Evolutionary conservation across 352 stramenopile genomes (phyloP).

Genomic region (Globisporangium abappressorium): DNA sequence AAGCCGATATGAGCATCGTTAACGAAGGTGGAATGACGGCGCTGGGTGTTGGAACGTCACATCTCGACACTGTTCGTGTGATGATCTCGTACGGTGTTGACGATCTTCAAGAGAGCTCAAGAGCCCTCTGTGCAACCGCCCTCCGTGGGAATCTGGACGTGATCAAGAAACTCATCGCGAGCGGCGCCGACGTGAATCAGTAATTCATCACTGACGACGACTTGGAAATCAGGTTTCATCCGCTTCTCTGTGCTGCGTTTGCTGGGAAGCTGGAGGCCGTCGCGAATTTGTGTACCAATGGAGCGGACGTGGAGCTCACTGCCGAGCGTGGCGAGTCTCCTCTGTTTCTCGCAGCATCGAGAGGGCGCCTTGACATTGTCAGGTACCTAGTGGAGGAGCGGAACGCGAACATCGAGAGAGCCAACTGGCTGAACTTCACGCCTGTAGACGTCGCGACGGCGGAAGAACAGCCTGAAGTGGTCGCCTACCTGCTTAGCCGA

Average conservation of each 20-base stretch:
- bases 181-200: background rate
- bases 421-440: background rate
- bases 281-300: background rate
- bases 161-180: background rate
- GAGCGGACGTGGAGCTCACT: background rate
- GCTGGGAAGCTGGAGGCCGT: background rate
- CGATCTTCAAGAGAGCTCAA: background rate
- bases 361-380: background rate
- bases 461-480: background rate
- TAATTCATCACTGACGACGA: background rate
- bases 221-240: background rate
- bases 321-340: too few relatives aligned
- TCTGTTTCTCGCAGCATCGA: background rate
- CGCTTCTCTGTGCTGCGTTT: background rate
- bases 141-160: background rate
- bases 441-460: background rate
- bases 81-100: background rate
- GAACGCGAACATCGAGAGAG: background rate
- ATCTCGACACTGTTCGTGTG: background rate
- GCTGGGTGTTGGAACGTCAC: background rate
- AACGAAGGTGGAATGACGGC: background rate
- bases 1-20: background rate
- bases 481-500: background rate
- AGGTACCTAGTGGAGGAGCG: background rate
- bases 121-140: background rate